These are phyloP conservation scores for Solanum pimpinellifolium DNA, from an alignment of 257 asterid species.

Conservation along the genomic window DNA sequence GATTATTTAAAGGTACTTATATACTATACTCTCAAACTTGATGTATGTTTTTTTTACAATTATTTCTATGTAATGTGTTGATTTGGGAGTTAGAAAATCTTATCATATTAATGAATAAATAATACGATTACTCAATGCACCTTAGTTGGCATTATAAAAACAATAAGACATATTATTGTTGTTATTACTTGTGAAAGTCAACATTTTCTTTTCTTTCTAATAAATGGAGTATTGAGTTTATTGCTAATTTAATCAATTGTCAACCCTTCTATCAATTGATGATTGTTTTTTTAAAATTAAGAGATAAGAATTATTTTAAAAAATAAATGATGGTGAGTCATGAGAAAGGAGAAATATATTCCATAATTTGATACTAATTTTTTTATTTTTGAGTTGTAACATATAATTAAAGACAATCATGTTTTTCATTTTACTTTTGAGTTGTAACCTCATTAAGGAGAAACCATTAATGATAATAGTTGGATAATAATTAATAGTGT, in stretches of 20 bases:
- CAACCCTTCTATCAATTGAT: background rate
- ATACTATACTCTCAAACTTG: background rate
- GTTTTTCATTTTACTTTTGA: background rate
- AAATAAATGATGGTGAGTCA: background rate
- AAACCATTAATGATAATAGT: background rate
- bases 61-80: conserved; percentile 10
- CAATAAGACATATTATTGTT: background rate
- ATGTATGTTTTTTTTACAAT: conserved; percentile 2
- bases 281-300: background rate
- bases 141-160: conserved; percentile 14
- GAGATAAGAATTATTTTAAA: background rate
- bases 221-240: background rate
- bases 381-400: background rate
- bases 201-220: background rate
- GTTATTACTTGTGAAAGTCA: conserved; percentile 9
- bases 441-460: background rate
- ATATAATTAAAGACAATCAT: background rate
- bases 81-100: conserved; percentile 55
- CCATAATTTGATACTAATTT: background rate
- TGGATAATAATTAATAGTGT: background rate
- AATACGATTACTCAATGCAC: background rate
- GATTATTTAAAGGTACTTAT: background rate
- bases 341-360: background rate
- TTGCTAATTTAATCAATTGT: background rate
- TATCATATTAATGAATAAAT: conserved; percentile 13